Evolutionary conservation across 441 rosid species (phyloP), one percentile per base, ranked within the genome.

Genomic region (Biscutella laevigata): DNA sequence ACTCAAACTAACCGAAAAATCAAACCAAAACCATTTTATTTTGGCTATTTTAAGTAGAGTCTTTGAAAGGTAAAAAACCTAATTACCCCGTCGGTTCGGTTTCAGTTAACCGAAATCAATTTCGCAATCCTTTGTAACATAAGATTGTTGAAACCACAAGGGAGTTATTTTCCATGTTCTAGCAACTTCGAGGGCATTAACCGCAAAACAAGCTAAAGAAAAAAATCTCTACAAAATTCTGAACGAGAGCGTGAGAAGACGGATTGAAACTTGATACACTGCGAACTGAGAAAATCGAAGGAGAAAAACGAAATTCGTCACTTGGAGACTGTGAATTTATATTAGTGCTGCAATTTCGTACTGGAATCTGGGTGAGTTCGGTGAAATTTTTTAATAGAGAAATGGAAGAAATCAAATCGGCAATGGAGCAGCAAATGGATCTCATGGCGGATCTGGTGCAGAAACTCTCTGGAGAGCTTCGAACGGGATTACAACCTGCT

Each of bases 371-470:
- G 12, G 1, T 29, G 37, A 27, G 16, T 0, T 17, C 7, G 16
- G 38, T 26, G 44, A 35, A 41, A n/a, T n/a, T n/a, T 4, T 15
- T 10, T 11, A 40, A 25, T 11, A 46, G 20, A 54, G n/a, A 24
- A 58, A 82, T 91, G 98, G 98, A 83, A 14, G 88, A 80, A 11
- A 42, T 91, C 36, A 75, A 67, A 64, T 80, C 84, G 49, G 87
- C 84, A 11, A 50, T 86, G 77, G 91, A 85, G 41, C 75, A 78
- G 41, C 95, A 82, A 44, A 67, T 85, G 84, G 84, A 85, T 44
- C 90, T 73, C 46, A 69, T 85, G 87, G 72, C 81, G 59, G 95
- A 91, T 88, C 91, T 91, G 9, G 68, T 91, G 20, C 88, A 85
- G 74, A 80, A 85, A 19, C 62, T 91, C 54, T 80, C 98, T 9